Base-by-base conservation (phyloP, 805 yeast genomes). In the Ogataea pignaliae region DNA sequence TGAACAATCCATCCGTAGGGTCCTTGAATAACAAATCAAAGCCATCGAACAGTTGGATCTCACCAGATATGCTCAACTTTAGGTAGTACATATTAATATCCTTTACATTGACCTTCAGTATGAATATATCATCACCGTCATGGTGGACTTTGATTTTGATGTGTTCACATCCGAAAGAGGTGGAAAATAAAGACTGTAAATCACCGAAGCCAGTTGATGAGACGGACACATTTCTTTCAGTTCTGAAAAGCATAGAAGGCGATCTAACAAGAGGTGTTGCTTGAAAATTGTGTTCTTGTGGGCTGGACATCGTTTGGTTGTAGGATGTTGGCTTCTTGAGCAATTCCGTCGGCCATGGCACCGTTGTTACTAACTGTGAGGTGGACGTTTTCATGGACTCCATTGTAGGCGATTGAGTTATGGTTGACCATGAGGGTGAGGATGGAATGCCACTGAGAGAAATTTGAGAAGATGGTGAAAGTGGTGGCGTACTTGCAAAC, bases 21-120 rank as follows among this genome's bases (percentile, higher is more conserved):
- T 53, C 53, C 31, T 48, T 53, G 31, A 46, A 56, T 21, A 47
- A 54, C 14, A 55, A 34, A 14, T 48, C 37, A 31, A 45, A 48
- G 9, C 43, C 46, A 14, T 41, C 41, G 28, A 46, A 34, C 5
- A 45, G 35, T 13, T 41, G 43, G 12, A 54, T 36, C 11, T 50
- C 44, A 15, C 42, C 45, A 12, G 54, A 33, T 15, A 41, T 48
- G 28, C 43, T 39, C 16, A 34, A 12, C n/a, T 40, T 38, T 7
- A 50, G 33, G 37, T n/a, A 32, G 10, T 30, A 17, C 10, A 43
- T 39, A 3, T 35, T 37, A 2, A 39, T 14, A 17, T 38, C 41
- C 3, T 29, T 14, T 3, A 37, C 13, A 21, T 21, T 21, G 7
- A 21, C 26, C 26, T 21, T 21, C 26, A 21, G 26, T 7, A 21